Evolutionary conservation across 306 rosid genomes (phyloP).

Genomic region (Arachis hypogaea): DNA sequence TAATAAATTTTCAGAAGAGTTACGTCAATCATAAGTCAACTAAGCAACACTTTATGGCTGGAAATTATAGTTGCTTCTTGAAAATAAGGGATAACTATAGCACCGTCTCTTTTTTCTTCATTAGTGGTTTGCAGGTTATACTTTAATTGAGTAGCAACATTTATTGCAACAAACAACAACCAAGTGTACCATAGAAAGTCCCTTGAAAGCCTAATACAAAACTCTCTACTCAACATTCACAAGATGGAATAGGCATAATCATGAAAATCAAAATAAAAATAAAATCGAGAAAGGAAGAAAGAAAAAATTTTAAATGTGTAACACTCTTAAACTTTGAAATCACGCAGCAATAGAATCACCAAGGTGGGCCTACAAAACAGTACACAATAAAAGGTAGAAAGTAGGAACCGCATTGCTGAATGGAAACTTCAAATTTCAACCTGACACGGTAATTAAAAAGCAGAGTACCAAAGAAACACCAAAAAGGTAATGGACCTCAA

Average conservation of each 20-base stretch:
- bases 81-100: constrained; percentile 11
- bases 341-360: constrained; percentile 37
- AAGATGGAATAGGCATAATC: constrained; percentile 19
- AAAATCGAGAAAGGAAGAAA: background rate
- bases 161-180: background rate
- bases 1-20: constrained; percentile 10
- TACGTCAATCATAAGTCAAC: constrained; percentile 34
- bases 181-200: constrained; percentile 12
- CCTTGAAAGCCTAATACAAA: constrained; percentile 17
- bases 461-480: background rate
- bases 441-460: constrained; percentile 22
- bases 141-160: constrained; percentile 18
- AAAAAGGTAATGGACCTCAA: background rate
- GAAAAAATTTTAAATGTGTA: constrained; percentile 28
- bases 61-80: background rate
- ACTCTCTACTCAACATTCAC: background rate
- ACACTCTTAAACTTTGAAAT: constrained; percentile 42
- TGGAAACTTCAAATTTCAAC: constrained; percentile 41
- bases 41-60: background rate
- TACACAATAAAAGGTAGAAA: background rate
- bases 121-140: background rate
- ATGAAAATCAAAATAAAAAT: background rate
- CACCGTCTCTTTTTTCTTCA: constrained; percentile 13
- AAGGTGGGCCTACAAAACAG: background rate
- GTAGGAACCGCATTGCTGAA: constrained; percentile 18